Evolutionary conservation across 164 flowering plant species (phyloP), one percentile per base, ranked within the genome.

Genomic region (Macadamia tetraphylla): DNA sequence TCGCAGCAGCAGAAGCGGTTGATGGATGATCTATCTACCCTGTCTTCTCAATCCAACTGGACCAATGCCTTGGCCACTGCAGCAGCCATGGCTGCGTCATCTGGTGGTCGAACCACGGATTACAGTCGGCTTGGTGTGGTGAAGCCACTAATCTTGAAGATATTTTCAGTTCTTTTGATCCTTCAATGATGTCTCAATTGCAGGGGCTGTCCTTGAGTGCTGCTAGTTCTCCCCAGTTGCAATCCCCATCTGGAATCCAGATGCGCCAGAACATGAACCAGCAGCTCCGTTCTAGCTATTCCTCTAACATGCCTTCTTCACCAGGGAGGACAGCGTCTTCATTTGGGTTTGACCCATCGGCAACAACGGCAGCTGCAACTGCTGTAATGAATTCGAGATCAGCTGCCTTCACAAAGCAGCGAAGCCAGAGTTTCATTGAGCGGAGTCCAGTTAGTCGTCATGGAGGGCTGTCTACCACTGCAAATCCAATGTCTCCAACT

Each of bases 401-500:
- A 3, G 73, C 90, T 30, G 90, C 93, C 1, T 88, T 89, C 72
- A 80, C 88, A 1, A 85, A 92, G 74, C 81, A 92, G 74, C 81
- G 97, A 59, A 90, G 97, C 81, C 96, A 91, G 78, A 91, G 97
- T 77, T 92, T 92, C 71, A 74, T 85, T 15, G 93, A 90, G 63
- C 89, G 97, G 0, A 78, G 84, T 8, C 81, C 76, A 0, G 70
- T 46, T 18, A 74, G 63, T 68, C 77, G 76, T 57, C 79, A 67
- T 56, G 68, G 53, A n/a, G 79, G 79, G 6, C 64, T 71, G 6
- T 52, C 79, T 1, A 8, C 70, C 23, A 68, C 87, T 43, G 55
- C 76, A 0, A 42, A 76, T 31, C 46, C 72, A 53, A 74, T 70
- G 83, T 65, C 87, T n/a, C 70, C 84, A 3, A 69, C 70, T 29